These are phyloP conservation scores for Anastatica hierochuntica DNA, from an alignment of 345 rosid genomes.

Conservation along the genomic window DNA sequence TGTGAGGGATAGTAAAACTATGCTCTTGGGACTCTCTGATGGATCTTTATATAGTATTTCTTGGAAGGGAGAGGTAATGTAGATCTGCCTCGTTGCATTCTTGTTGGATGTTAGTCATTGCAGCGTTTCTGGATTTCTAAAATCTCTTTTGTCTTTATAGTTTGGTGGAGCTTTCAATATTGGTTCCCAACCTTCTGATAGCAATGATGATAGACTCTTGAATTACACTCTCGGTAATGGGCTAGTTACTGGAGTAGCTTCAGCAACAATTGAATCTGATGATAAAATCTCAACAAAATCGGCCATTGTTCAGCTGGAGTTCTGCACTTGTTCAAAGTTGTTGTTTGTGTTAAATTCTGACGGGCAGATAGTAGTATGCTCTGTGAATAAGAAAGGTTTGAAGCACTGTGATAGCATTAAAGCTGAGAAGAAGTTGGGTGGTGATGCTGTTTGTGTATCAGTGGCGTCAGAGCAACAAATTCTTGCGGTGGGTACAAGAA, in stretches of 20 bases:
- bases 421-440: slow-evolving; percentile 56
- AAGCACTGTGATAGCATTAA: slow-evolving; percentile 61
- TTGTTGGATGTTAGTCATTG: not conserved
- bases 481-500: slow-evolving; percentile 91
- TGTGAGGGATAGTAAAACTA: slow-evolving; percentile 61
- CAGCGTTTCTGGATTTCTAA: not conserved
- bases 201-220: slow-evolving; percentile 27
- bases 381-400: slow-evolving; percentile 78
- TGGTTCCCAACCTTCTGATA: slow-evolving; percentile 27
- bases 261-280: slow-evolving; percentile 25
- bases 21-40: slow-evolving; percentile 81
- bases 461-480: slow-evolving; percentile 85
- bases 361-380: slow-evolving; percentile 66
- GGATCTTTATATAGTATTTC: slow-evolving; percentile 78
- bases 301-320: slow-evolving; percentile 57
- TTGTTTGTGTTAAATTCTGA: slow-evolving; percentile 64
- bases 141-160: slow-evolving; percentile 28
- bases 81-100: slow-evolving; percentile 1
- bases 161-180: slow-evolving; percentile 72
- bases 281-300: slow-evolving; percentile 29
- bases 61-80: slow-evolving; percentile 95
- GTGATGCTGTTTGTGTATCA: slow-evolving; percentile 74
- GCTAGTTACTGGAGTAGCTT: slow-evolving; percentile 33
- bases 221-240: slow-evolving; percentile 45
- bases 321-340: slow-evolving; percentile 57